Percentiles rank a stretch among this genome's conserved stretches.
Evolutionary conservation across 371 early-diverging fungal genomes (phyloP).

Genomic region (Rhizomucor pusillus): DNA sequence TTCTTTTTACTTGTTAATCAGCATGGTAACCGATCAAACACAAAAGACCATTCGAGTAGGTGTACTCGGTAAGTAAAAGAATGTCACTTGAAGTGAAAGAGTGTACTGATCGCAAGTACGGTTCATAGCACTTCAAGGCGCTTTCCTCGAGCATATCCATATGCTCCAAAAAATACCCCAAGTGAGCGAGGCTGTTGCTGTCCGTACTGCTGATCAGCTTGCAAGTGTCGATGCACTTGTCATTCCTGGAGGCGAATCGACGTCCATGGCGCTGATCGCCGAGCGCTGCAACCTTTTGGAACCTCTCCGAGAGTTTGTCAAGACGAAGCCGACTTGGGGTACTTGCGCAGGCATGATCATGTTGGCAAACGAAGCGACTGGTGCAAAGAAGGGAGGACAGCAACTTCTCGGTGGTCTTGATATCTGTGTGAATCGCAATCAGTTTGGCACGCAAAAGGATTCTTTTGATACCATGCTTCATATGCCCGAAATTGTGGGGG

Average conservation of each 20-base stretch:
- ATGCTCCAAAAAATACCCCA: constrained; percentile 63
- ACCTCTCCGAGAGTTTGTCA: constrained; percentile 71
- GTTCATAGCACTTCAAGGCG: constrained; percentile 85
- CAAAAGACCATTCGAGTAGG: no score
- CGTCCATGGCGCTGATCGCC: constrained; percentile 88
- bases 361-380: constrained; percentile 72
- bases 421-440: constrained; percentile 87
- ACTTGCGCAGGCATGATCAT: constrained; percentile 97
- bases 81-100: no score
- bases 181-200: constrained; percentile 61
- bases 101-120: no score
- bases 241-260: constrained; percentile 95
- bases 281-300: constrained; percentile 80
- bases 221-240: constrained; percentile 82
- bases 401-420: constrained; percentile 79
- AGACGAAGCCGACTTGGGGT: constrained; percentile 86
- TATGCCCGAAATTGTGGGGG: constrained; percentile 57
- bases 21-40: no score
- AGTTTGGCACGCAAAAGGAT: constrained; percentile 91
- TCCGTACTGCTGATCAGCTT: constrained; percentile 68
- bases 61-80: no score
- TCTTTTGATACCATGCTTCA: constrained; percentile 76
- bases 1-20: no score
- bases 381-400: constrained; percentile 84
- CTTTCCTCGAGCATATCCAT: constrained; percentile 87